These are phyloP conservation scores for Leccinum truebloodii DNA, from an alignment of 768 basidiomycete genomes.

Conservation along the genomic window DNA sequence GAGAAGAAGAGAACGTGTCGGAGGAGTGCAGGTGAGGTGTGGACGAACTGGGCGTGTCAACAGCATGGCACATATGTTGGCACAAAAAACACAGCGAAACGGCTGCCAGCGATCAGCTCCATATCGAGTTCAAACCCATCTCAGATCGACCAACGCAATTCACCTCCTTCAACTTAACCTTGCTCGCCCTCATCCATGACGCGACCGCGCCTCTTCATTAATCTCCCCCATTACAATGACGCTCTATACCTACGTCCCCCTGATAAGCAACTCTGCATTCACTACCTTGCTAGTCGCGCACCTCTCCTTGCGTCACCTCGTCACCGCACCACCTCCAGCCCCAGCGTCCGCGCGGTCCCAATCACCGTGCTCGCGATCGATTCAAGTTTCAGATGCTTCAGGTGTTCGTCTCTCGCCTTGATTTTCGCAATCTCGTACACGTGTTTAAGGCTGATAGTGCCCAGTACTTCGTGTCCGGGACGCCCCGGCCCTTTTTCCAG, in stretches of 20 bases:
- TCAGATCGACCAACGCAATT: constrained; percentile 1
- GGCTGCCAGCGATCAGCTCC: constrained; percentile 16
- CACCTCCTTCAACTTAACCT: constrained; percentile 36
- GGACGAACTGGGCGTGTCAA: constrained; percentile 51
- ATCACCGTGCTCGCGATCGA: constrained; percentile 86
- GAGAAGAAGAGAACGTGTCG: constrained; percentile 59
- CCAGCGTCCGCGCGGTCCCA: constrained; percentile 86
- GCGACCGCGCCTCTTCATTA: constrained; percentile 34
- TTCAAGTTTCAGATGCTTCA: constrained; percentile 85
- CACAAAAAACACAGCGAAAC: constrained; percentile 13
- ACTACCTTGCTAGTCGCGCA: constrained; percentile 26
- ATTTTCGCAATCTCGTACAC: constrained; percentile 99
- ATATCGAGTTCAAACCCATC: constrained; percentile 16
- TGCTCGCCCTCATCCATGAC: constrained; percentile 32
- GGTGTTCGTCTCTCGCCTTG: constrained; percentile 86
- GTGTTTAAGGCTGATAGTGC: constrained; percentile 92
- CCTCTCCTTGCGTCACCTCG: constrained; percentile 22
- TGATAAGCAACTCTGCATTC: constrained; percentile 29
- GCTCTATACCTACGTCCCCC: constrained; percentile 4
- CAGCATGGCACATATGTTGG: constrained; percentile 50
- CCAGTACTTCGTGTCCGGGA: constrained; percentile 75
- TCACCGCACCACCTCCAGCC: constrained; percentile 89
- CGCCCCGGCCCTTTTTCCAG: constrained; percentile 89
- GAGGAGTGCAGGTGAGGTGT: constrained; percentile 64
- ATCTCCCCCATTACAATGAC: constrained; percentile 31